A percentile compares a stretch with the other conserved stretches of the same genome.
These are phyloP conservation scores for Penicillium olsonii DNA, from an alignment of 2,329 filamentous ascomycete species.

Conservation along the genomic window DNA sequence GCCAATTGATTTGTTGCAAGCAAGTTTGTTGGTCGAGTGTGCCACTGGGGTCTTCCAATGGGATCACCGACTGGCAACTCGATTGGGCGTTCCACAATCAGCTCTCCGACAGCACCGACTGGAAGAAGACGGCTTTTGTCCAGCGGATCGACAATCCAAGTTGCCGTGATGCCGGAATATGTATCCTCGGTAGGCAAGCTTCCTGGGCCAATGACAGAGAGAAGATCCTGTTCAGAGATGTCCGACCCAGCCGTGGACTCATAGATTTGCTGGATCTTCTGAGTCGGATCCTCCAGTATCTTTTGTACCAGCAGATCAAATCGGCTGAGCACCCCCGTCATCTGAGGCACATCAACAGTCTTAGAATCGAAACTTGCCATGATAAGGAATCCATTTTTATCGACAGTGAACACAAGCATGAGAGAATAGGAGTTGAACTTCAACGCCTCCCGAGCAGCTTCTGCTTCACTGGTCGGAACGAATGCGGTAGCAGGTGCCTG, in stretches of 20 bases:
- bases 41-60: background rate
- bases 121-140: background rate
- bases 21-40: background rate
- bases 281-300: background rate
- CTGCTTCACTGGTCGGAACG: slow-evolving; percentile 57
- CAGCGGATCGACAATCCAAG: slow-evolving; percentile 3
- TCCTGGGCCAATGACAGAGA: background rate
- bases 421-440: slow-evolving; percentile 58
- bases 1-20: slow-evolving; percentile 1
- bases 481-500: slow-evolving; percentile 51
- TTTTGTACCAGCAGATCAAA: slow-evolving; percentile 39
- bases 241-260: background rate
- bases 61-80: background rate
- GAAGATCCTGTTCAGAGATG: background rate
- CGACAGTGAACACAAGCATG: slow-evolving; percentile 64
- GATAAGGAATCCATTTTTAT: slow-evolving; percentile 58
- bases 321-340: slow-evolving; percentile 51
- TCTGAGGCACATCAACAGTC: slow-evolving; percentile 50
- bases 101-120: slow-evolving; percentile 1
- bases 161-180: background rate
- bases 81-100: background rate
- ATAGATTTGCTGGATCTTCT: slow-evolving; percentile 3
- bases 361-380: slow-evolving; percentile 66
- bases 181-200: background rate
- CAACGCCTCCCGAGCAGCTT: slow-evolving; percentile 62